Evolutionary conservation across 164 flowering plant species (phyloP), one percentile per base, ranked within the genome.

Genomic region (Kingdonia uniflora): DNA sequence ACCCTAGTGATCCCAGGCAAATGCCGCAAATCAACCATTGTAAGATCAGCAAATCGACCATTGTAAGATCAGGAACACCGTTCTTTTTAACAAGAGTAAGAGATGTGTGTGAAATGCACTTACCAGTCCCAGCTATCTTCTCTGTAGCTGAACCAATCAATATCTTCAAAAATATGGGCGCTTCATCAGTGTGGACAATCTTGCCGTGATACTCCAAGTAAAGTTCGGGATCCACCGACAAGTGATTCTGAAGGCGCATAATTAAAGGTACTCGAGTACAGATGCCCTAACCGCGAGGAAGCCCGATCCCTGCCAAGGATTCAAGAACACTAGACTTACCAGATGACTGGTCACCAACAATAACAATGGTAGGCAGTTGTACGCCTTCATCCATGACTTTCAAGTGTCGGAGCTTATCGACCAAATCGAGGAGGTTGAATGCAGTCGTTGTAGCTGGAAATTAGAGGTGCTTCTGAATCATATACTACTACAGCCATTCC

Each of bases 41-140:
- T 54, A 17, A 54, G 48, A n/a, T 54, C n/a, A n/a, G n/a, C n/a
- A n/a, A 54, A 29, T 54, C 57, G 14, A 54, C 48, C 57, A 54
- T 54, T 1, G 48, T 54, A 17, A 54, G 48, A n/a, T 54, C 57
- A 40, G 57, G 57, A 5, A 54, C 57, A 3, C 57, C 46, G 38
- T 22, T 24, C 38, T 54, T 54, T 19, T 24, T 54, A 6, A 54
- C 57, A 7, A 54, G 57, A 13, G 57, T 54, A 11, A 54, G 10
- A n/a, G 56, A 43, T 0, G 11, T 39, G 10, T 53, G 14, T 23
- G 57, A 54, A 1, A 54, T 44, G 5, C 57, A 46, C 46, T 54
- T 54, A 7, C 17, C 48, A 2, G 11, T 24, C 6, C 57, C 57
- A 10, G 57, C 57, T 11, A 54, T 54, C n/a, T 54, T 46, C 24